Evolutionary conservation across 768 basidiomycete species (phyloP).

Genomic region (Vararia minispora): DNA sequence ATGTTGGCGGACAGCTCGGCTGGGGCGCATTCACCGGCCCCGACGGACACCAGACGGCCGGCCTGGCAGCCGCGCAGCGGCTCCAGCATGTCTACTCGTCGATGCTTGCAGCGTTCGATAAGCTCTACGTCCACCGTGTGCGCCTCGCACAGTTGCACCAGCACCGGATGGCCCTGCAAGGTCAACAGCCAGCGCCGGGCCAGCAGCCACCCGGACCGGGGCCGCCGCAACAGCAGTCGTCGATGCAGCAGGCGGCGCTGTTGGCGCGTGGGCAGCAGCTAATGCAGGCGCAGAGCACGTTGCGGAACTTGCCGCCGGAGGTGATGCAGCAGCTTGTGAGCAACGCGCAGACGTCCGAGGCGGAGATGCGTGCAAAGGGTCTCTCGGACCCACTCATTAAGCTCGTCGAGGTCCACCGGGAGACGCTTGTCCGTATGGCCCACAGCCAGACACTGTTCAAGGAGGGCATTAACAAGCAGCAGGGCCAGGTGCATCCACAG

Average conservation of each 20-base stretch:
- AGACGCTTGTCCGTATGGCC: not conserved
- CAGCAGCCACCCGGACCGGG: not conserved
- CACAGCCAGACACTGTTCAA: slow-evolving; percentile 1
- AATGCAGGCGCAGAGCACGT: not conserved
- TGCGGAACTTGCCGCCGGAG: not conserved
- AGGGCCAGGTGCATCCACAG: too few species aligned
- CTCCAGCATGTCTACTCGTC: not conserved
- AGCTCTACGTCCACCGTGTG: not conserved
- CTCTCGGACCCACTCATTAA: not conserved
- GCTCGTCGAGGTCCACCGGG: slow-evolving; percentile 1
- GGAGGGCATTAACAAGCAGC: not conserved
- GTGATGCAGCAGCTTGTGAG: slow-evolving; percentile 1
- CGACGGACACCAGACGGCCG: not conserved
- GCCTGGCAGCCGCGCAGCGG: not conserved
- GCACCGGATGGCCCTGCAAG: not conserved
- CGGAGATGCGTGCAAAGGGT: slow-evolving; percentile 1
- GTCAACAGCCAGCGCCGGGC: not conserved
- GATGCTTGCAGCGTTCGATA: not conserved
- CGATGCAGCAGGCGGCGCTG: too few species aligned
- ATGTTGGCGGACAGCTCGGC: not conserved
- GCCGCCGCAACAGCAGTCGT: not conserved
- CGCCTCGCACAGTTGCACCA: too few species aligned
- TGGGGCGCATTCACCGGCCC: not conserved
- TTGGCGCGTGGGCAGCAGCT: too few species aligned
- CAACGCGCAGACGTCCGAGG: slow-evolving; percentile 1